Conservation (phyloP, 495 filamentous ascomycete species). For the Penicillium antarcticum region DNA sequence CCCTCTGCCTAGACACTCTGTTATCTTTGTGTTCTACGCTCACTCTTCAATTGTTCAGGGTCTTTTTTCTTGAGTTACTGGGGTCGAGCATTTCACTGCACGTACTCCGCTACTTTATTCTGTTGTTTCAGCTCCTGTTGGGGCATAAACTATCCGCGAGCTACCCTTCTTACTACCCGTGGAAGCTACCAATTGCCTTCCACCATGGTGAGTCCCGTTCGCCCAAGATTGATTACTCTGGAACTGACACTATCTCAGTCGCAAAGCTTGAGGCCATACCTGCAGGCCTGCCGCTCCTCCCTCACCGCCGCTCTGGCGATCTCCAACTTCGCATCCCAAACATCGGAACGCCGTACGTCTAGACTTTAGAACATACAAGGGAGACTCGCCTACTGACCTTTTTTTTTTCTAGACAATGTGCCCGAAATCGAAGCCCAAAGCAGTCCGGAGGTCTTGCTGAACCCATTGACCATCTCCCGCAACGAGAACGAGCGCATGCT, state of each 20-base stretch:
- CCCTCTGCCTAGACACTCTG: slow-evolving; percentile 7
- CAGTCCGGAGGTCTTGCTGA: slow-evolving; percentile 92
- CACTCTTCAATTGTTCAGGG: background rate
- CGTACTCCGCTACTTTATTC: no score
- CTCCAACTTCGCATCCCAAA: slow-evolving; percentile 96
- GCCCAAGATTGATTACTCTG: background rate
- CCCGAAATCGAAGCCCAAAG: slow-evolving; percentile 92
- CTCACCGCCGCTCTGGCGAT: slow-evolving; percentile 92
- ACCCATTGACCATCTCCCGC: slow-evolving; percentile 71
- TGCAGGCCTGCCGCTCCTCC: slow-evolving; percentile 73
- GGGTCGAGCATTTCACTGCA: no score
- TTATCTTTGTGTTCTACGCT: background rate
- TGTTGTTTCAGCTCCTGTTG: no score
- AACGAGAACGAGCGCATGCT: slow-evolving; percentile 91
- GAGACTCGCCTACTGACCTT: background rate
- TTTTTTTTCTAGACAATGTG: slow-evolving; percentile 58
- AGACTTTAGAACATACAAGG: background rate
- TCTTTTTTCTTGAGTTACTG: no score
- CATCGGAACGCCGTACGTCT: slow-evolving; percentile 68
- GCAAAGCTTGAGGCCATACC: slow-evolving; percentile 96
- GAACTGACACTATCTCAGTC: slow-evolving; percentile 54
- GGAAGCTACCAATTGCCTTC: slow-evolving; percentile 2
- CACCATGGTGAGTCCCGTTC: slow-evolving; percentile 18
- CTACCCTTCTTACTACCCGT: background rate
- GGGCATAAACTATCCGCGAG: background rate